Base-by-base conservation (phyloP, 352 stramenopile genomes). In the Phytophthora sp. region DNA sequence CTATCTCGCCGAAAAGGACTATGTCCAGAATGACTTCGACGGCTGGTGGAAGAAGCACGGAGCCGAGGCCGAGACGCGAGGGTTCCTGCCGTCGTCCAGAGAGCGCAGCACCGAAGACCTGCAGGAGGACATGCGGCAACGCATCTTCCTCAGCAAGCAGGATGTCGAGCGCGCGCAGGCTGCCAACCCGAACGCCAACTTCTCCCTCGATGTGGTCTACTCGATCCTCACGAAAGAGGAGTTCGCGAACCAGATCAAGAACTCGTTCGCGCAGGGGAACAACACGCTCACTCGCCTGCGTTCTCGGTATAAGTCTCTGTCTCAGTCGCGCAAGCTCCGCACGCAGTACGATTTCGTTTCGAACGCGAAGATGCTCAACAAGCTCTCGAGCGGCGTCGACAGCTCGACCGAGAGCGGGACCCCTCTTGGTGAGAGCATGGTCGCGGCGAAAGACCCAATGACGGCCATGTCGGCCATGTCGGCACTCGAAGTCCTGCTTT, bases 361-460 rank as follows among this genome's bases (percentile, higher is more conserved):
- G 26, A 55, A 24, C 32, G 8, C 32, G n/a, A n/a, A n/a, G n/a
- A n/a, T n/a, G n/a, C n/a, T n/a, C n/a, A n/a, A n/a, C n/a, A n/a
- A n/a, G n/a, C n/a, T n/a, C n/a, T n/a, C n/a, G n/a, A n/a, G n/a
- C n/a, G n/a, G n/a, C n/a, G n/a, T n/a, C n/a, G n/a, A n/a, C n/a
- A n/a, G n/a, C n/a, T n/a, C n/a, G n/a, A n/a, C n/a, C n/a, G n/a
- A n/a, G n/a, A n/a, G n/a, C n/a, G n/a, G n/a, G n/a, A n/a, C n/a
- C n/a, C 4, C 30, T 27, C 45, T 39, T 17, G 48, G 48, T 11
- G 30, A 55, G n/a, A 55, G 48, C 13, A 87, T 20, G 92, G 89
- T 23, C 97, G 93, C 73, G 76, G 79, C 52, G 11, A 15, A 48
- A n/a, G 21, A 32, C 12, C 23, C 5, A 12, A 20, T 93, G 93